Evolutionary conservation across 164 flowering plant genomes (phyloP).

Genomic region (Akebia trifoliata): DNA sequence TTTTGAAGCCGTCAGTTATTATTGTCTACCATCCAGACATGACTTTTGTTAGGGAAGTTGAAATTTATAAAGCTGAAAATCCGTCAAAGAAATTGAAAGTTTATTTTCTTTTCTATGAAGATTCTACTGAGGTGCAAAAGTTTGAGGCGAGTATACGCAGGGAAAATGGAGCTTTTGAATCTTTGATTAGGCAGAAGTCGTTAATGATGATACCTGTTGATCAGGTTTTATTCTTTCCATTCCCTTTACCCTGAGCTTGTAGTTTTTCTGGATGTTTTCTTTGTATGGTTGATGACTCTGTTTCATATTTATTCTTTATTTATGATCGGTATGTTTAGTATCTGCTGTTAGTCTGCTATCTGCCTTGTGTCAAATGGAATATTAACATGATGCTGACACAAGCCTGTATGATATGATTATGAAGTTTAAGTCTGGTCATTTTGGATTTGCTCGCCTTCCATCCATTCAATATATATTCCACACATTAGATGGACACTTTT

Average conservation of each 20-base stretch:
- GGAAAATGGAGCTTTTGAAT: constrained; percentile 95
- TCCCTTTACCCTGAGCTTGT: neutral
- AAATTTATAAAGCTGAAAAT: constrained; percentile 87
- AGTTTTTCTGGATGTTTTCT: too few relatives aligned
- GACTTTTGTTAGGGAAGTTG: constrained; percentile 89
- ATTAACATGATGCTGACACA: too few relatives aligned
- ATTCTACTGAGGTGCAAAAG: constrained; percentile 88
- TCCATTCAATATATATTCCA: too few relatives aligned
- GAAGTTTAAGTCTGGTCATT: too few relatives aligned
- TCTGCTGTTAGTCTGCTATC: too few relatives aligned
- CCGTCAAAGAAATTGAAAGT: constrained; percentile 68
- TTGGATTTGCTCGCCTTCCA: too few relatives aligned
- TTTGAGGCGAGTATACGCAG: constrained; percentile 95
- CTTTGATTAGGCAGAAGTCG: constrained; percentile 93
- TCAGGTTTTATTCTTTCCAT: constrained; percentile 40
- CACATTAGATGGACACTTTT: too few relatives aligned
- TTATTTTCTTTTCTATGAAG: constrained; percentile 91
- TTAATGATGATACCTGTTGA: constrained; percentile 90
- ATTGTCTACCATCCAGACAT: constrained; percentile 93
- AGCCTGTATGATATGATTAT: too few relatives aligned
- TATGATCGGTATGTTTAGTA: too few relatives aligned
- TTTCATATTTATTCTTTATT: too few relatives aligned
- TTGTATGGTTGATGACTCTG: too few relatives aligned
- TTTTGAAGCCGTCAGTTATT: constrained; percentile 67
- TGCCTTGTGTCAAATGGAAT: too few relatives aligned